Conservation (phyloP, 768 basidiomycete species). For the Paxillus ammoniavirescens region DNA sequence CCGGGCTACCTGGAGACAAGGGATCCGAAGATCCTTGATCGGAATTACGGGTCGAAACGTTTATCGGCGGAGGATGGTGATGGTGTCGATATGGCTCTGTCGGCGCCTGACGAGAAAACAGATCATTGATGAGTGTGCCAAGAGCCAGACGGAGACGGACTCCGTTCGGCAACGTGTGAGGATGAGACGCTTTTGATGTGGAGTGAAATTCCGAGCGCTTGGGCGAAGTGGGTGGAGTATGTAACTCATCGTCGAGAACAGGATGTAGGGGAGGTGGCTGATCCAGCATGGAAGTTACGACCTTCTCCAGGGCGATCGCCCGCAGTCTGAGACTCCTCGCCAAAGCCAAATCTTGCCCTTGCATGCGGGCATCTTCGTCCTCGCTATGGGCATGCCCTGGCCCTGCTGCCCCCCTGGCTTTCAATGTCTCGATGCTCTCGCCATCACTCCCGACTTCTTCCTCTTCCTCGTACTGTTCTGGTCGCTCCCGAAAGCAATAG, state of each 20-base stretch:
- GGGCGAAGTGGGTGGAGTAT: conserved; percentile 53
- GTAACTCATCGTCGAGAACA: conserved; percentile 50
- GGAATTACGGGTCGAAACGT: conserved; percentile 25
- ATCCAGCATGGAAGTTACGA: conserved; percentile 76
- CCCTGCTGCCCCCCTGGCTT: conserved; percentile 51
- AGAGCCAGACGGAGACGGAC: conserved; percentile 76
- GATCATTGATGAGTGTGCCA: conserved; percentile 75
- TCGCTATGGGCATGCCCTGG: conserved; percentile 49
- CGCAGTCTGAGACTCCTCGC: conserved; percentile 66
- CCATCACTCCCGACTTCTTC: conserved; percentile 66
- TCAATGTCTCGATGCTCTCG: conserved; percentile 46
- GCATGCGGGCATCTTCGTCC: conserved; percentile 57
- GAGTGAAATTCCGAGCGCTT: conserved; percentile 29
- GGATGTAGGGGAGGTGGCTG: conserved; percentile 70
- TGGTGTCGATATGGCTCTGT: conserved; percentile 34
- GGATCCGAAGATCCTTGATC: conserved; percentile 25
- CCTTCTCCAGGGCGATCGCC: conserved; percentile 81
- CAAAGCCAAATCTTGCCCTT: conserved; percentile 57
- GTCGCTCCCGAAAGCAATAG: conserved; percentile 61
- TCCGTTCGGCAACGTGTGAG: conserved; percentile 74
- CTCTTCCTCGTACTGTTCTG: conserved; percentile 77
- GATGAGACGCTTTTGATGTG: conserved; percentile 37
- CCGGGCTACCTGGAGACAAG: conserved; percentile 20
- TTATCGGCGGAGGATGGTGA: conserved; percentile 35
- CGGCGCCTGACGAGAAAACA: conserved; percentile 72